Conservation (phyloP, 2,329 filamentous ascomycete genomes). For the Trichoderma polysporum region DNA sequence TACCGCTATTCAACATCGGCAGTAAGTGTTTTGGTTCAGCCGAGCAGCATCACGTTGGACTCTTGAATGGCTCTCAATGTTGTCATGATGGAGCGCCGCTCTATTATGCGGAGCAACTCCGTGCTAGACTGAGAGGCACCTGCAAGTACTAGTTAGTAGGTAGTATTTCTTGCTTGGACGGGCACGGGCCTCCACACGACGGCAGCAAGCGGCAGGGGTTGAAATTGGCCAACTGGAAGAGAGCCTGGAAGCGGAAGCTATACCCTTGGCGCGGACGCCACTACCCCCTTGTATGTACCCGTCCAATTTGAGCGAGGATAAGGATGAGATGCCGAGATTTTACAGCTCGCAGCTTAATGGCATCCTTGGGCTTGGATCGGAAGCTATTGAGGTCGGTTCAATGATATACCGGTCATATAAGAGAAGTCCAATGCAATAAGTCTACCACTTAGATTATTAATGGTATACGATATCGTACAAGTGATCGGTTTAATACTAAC, state of each 20-base stretch:
- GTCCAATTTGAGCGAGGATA: neutral
- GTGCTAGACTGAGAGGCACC: neutral
- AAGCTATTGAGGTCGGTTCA: neutral
- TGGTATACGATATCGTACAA: neutral
- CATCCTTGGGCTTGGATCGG: neutral
- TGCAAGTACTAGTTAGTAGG: neutral
- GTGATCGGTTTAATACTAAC: neutral
- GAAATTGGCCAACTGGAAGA: slow-evolving; percentile 24
- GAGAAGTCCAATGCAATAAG: neutral
- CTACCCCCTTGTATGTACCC: neutral
- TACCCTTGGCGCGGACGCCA: slow-evolving; percentile 21
- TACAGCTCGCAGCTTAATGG: neutral
- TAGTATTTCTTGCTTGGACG: neutral
- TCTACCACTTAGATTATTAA: neutral
- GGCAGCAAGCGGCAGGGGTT: slow-evolving; percentile 12
- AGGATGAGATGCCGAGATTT: neutral
- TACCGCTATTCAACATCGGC: neutral
- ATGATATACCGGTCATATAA: neutral
- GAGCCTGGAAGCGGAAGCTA: slow-evolving; percentile 23
- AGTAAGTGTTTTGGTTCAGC: neutral
- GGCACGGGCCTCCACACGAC: slow-evolving; percentile 10
- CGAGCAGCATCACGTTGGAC: neutral
- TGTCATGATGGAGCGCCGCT: neutral
- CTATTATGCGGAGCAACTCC: neutral
- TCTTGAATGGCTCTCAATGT: neutral